A percentile compares a stretch with the other conserved stretches of the same genome.
Evolutionary conservation across 306 rosid genomes (phyloP).

Genomic region (Vigna mungo): DNA sequence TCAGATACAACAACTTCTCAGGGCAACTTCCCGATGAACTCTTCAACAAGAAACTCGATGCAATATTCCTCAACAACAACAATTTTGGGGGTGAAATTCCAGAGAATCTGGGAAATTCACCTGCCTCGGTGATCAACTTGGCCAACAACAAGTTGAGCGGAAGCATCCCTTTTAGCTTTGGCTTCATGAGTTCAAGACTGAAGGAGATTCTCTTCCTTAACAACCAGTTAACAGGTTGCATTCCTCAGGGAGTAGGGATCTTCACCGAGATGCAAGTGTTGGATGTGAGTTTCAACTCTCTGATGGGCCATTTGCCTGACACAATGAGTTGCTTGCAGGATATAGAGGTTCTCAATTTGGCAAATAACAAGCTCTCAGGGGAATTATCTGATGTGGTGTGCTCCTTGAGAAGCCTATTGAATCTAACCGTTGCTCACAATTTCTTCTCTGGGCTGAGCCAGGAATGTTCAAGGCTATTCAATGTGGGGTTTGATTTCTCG

Average conservation of each 20-base stretch:
- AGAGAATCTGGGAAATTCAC: constrained; percentile 75
- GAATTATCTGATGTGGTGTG: constrained; percentile 76
- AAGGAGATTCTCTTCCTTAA: constrained; percentile 82
- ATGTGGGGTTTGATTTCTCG: constrained; percentile 83
- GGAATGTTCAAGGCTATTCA: constrained; percentile 62
- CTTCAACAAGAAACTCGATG: constrained; percentile 70
- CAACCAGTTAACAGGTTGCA: constrained; percentile 83
- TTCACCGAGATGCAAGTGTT: constrained; percentile 81
- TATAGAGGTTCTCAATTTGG: constrained; percentile 79
- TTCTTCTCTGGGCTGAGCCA: constrained; percentile 87
- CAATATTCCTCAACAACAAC: constrained; percentile 86
- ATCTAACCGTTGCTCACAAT: constrained; percentile 79
- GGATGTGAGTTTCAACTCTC: constrained; percentile 81
- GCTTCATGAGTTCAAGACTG: constrained; percentile 62
- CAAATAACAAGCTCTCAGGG: constrained; percentile 86
- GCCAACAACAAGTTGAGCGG: constrained; percentile 82
- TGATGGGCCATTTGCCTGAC: constrained; percentile 86
- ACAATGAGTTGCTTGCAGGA: constrained; percentile 76
- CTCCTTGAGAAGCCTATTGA: constrained; percentile 60
- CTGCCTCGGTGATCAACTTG: constrained; percentile 89
- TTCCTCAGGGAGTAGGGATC: constrained; percentile 83
- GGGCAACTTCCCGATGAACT: constrained; percentile 74
- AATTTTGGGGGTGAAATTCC: constrained; percentile 81
- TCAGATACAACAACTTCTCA: constrained; percentile 84
- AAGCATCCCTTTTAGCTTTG: constrained; percentile 71